phyloP scores from a whole-genome alignment of 345 rosid genomes.

The Melaleuca alternifolia region DNA sequence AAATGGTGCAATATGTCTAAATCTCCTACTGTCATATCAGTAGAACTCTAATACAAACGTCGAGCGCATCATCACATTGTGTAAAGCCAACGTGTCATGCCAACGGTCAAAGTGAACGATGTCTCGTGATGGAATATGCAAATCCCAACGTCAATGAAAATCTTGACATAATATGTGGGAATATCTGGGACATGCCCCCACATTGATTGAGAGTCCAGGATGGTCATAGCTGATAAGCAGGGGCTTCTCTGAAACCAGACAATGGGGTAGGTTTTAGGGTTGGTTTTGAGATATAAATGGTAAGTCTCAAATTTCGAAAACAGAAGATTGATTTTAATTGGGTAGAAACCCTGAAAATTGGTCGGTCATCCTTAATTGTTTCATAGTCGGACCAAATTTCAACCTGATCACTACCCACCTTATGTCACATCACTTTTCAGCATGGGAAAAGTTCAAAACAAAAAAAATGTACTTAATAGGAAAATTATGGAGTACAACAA shows the following conservation, averaged over 20 bases:
- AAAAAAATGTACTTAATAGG: background rate
- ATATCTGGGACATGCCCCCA: background rate
- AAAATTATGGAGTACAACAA: background rate
- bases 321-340: rapidly evolving
- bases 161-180: background rate
- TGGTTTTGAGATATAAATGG: background rate
- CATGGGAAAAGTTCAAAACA: background rate
- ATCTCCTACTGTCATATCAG: background rate
- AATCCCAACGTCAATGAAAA: background rate
- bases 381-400: rapidly evolving
- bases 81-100: too few relatives aligned
- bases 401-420: rapidly evolving
- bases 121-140: background rate
- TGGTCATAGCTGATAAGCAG: background rate
- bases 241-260: background rate
- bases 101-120: too few relatives aligned
- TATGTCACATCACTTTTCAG: background rate
- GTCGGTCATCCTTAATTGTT: background rate
- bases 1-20: background rate
- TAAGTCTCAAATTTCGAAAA: background rate
- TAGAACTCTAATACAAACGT: background rate
- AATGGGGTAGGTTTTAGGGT: too few relatives aligned
- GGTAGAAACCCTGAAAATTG: too few relatives aligned
- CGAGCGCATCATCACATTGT: too few relatives aligned
- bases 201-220: background rate